Evolutionary conservation across 495 filamentous ascomycete genomes (phyloP).

Genomic region (Podospora australis): DNA sequence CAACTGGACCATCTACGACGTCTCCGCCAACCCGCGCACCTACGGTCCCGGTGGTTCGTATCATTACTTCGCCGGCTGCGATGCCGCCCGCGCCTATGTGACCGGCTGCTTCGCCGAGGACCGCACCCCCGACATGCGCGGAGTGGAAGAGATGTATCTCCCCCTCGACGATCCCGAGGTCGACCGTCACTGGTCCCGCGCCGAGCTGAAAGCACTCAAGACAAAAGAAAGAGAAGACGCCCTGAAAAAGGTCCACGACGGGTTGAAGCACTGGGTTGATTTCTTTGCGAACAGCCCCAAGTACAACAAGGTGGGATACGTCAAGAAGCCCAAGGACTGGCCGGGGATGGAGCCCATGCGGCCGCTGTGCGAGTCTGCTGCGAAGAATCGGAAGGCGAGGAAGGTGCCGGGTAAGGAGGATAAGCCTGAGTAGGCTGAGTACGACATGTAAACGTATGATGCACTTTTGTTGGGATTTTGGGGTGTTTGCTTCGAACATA

Average conservation of each 20-base stretch:
- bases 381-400: constrained; percentile 35
- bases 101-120: constrained; percentile 93
- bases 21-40: constrained; percentile 61
- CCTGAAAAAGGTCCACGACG: constrained; percentile 47
- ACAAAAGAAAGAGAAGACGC: constrained; percentile 48
- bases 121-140: constrained; percentile 70
- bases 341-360: constrained; percentile 36
- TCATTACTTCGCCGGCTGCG: constrained; percentile 76
- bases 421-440: too few relatives aligned
- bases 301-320: constrained; percentile 67
- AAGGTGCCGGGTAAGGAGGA: constrained; percentile 25
- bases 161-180: constrained; percentile 61
- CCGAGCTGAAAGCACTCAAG: constrained; percentile 50
- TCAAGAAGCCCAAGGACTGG: constrained; percentile 45
- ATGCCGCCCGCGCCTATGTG: constrained; percentile 87
- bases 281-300: constrained; percentile 74
- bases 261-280: constrained; percentile 57
- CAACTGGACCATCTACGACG: constrained; percentile 93
- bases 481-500: neutral
- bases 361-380: constrained; percentile 40
- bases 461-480: neutral
- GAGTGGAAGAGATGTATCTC: constrained; percentile 84
- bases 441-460: too few relatives aligned
- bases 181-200: constrained; percentile 40
- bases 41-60: constrained; percentile 92